Percentiles rank a stretch among this genome's conserved stretches.
Conservation (phyloP, 164 flowering plant genomes). For the Macadamia tetraphylla region DNA sequence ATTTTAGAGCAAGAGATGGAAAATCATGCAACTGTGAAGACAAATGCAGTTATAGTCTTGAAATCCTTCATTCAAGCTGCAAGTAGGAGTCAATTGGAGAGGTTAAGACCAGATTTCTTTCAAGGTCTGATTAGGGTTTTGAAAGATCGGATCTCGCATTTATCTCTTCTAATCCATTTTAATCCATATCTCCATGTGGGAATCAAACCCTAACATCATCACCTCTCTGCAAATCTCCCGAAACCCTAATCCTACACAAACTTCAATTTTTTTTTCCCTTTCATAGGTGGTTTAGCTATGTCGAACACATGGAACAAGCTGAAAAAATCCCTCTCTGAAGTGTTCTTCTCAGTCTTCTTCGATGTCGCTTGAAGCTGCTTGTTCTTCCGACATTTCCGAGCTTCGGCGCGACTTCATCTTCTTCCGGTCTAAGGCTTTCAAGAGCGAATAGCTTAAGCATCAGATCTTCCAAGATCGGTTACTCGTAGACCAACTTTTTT, state of each 20-base stretch:
- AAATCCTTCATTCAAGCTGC: conserved; percentile 27
- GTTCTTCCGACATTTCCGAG: not conserved
- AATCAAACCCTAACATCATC: too few species aligned
- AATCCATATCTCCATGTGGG: not conserved
- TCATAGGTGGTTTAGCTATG: not conserved
- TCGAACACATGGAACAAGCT: conserved; percentile 8
- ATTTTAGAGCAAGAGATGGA: conserved; percentile 11
- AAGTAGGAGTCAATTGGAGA: conserved; percentile 16
- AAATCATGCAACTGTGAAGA: conserved; percentile 9
- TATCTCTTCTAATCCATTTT: not conserved
- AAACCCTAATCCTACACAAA: not conserved
- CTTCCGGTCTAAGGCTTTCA: not conserved
- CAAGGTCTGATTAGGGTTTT: conserved; percentile 22
- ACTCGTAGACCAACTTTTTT: not conserved
- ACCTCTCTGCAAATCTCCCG: not conserved
- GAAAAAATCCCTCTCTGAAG: conserved; percentile 10
- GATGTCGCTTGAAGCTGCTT: not conserved
- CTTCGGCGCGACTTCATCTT: conserved; percentile 4
- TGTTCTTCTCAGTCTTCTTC: conserved; percentile 1
- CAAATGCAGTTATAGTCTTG: conserved; percentile 30
- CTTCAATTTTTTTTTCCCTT: too few species aligned
- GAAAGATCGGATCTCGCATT: not conserved
- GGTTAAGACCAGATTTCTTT: conserved; percentile 41
- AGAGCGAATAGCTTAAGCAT: conserved; percentile 5
- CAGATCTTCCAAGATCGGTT: conserved; percentile 9